Conservation (phyloP, 1,284 basidiomycete genomes). For the Trichosporon faecale region DNA sequence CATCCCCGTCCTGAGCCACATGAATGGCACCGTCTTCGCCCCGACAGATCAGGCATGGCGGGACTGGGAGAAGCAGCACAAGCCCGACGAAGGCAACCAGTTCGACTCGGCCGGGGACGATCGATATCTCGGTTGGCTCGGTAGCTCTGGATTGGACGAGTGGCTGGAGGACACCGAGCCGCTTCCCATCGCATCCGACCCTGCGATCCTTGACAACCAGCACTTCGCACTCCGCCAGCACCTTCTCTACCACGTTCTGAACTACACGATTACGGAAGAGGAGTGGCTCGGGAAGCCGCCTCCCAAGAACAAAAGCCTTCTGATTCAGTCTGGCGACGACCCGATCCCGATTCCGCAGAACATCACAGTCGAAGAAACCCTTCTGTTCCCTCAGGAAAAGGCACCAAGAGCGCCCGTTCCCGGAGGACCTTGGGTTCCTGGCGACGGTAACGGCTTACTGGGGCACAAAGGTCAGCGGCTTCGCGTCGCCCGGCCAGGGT, state of each 20-base stretch:
- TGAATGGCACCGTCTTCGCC: constrained; percentile 84
- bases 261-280: constrained; percentile 64
- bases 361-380: constrained; percentile 56
- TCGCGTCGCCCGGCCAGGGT: constrained; percentile 57
- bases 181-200: constrained; percentile 14
- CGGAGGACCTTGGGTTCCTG: constrained; percentile 76
- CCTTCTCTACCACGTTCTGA: constrained; percentile 91
- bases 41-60: constrained; percentile 87
- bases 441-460: constrained; percentile 68
- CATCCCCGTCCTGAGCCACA: constrained; percentile 83
- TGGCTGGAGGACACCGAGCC: constrained; percentile 26
- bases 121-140: constrained; percentile 35
- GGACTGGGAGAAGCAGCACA: constrained; percentile 43
- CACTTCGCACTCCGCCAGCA: constrained; percentile 70
- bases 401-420: constrained; percentile 55
- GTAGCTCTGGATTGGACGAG: constrained; percentile 33
- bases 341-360: constrained; percentile 27
- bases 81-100: constrained; percentile 18
- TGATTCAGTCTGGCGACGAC: not conserved
- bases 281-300: constrained; percentile 17
- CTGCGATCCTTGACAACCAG: constrained; percentile 66
- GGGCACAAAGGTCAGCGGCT: constrained; percentile 79
- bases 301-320: not conserved
- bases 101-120: not conserved
- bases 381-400: constrained; percentile 63